Percentiles rank a stretch among this genome's conserved stretches.
phyloP scores from a whole-genome alignment of 345 rosid genomes.

The Geranium rotundifolium region DNA sequence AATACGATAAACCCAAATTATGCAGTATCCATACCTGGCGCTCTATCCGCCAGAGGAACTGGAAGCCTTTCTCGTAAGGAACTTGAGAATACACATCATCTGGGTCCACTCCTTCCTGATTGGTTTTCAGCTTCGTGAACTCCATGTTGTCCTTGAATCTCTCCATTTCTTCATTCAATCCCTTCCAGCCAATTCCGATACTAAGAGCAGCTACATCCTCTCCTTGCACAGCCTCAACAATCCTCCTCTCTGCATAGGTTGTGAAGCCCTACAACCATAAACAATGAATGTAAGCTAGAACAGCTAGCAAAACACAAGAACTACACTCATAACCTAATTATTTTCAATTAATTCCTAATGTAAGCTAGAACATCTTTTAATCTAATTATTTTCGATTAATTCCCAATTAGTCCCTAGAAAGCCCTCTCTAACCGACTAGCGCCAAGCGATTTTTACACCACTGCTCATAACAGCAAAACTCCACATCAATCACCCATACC shows the following conservation, averaged over 20 bases:
- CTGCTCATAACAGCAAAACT: no score
- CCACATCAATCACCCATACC: background rate
- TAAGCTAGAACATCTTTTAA: no score
- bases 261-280: slow-evolving; percentile 57
- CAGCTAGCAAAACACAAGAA: background rate
- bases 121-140: slow-evolving; percentile 73
- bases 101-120: slow-evolving; percentile 73
- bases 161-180: slow-evolving; percentile 57
- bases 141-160: slow-evolving; percentile 82
- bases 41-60: slow-evolving; percentile 77
- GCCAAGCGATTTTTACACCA: no score
- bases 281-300: background rate
- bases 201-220: slow-evolving; percentile 59
- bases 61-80: slow-evolving; percentile 93
- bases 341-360: no score
- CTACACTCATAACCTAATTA: background rate
- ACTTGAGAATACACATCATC: slow-evolving; percentile 71
- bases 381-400: no score
- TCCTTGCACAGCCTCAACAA: slow-evolving; percentile 86
- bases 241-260: slow-evolving; percentile 90
- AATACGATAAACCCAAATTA: background rate
- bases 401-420: no score
- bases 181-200: slow-evolving; percentile 86
- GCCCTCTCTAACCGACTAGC: no score
- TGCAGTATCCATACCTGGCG: slow-evolving; percentile 47